Evolutionary conservation across 1,139 yeast species (phyloP).

Genomic region (Blastobotrys serpentis): DNA sequence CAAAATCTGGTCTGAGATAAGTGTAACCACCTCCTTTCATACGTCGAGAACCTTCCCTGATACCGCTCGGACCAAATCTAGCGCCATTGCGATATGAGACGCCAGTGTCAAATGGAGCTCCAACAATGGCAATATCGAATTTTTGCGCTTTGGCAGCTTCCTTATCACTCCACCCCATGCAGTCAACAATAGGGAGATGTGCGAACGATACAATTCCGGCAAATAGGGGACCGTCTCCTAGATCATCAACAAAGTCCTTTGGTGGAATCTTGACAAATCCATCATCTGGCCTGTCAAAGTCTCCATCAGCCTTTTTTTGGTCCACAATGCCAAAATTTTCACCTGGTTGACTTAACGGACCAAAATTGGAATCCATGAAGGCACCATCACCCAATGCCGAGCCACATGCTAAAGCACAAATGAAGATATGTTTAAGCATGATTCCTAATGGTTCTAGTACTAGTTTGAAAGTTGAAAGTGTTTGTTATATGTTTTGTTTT

Average conservation of each 20-base stretch:
- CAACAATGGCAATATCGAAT: slow-evolving; percentile 68
- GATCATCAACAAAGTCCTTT: slow-evolving; percentile 17
- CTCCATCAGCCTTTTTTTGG: background rate
- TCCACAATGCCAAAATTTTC: background rate
- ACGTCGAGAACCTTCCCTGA: slow-evolving; percentile 69
- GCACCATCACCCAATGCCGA: background rate
- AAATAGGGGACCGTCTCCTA: slow-evolving; percentile 17
- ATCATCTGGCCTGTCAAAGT: background rate
- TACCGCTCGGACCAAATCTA: slow-evolving; percentile 75
- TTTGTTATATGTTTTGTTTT: no score
- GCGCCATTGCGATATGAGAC: slow-evolving; percentile 74
- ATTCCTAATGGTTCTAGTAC: no score
- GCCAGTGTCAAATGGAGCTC: slow-evolving; percentile 79
- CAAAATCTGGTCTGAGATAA: slow-evolving; percentile 57
- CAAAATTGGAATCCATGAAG: background rate
- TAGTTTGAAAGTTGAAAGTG: no score
- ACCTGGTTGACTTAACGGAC: background rate
- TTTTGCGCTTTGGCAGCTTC: slow-evolving; percentile 36
- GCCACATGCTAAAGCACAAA: background rate
- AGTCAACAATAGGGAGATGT: slow-evolving; percentile 58
- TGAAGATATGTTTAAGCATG: background rate
- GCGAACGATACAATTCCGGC: slow-evolving; percentile 54
- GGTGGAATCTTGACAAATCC: slow-evolving; percentile 12
- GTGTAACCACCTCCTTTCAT: slow-evolving; percentile 22
- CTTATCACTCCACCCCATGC: slow-evolving; percentile 33